A percentile compares a stretch with the other conserved stretches of the same genome.
Evolutionary conservation across 768 basidiomycete genomes (phyloP).

Genomic region (Mycena maculata): DNA sequence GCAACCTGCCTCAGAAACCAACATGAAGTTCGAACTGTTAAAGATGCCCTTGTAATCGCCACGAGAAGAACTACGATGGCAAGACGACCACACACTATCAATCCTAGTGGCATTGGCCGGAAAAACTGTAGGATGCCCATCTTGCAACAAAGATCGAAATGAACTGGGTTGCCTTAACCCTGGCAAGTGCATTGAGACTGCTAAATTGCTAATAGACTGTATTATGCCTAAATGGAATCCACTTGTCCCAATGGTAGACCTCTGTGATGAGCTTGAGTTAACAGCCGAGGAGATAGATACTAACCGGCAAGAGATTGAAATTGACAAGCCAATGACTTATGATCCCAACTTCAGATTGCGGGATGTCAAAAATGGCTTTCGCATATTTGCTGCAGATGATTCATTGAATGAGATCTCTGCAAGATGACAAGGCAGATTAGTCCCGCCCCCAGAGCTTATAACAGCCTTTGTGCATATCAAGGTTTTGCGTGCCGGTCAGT

Average conservation of each 20-base stretch:
- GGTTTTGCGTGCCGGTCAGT: background rate
- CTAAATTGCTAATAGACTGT: background rate
- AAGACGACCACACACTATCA: slow-evolving; percentile 1
- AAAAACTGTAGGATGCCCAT: slow-evolving; percentile 17
- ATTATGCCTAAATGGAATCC: slow-evolving; percentile 15
- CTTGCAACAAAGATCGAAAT: slow-evolving; percentile 4
- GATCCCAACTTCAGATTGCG: background rate
- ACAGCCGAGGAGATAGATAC: background rate
- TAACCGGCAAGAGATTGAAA: background rate
- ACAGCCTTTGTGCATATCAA: slow-evolving; percentile 1
- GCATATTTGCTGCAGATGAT: background rate
- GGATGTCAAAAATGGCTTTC: background rate
- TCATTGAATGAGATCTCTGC: slow-evolving; percentile 3
- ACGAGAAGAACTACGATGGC: background rate
- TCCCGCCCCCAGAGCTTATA: background rate
- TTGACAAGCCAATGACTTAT: slow-evolving; percentile 4
- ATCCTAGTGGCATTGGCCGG: slow-evolving; percentile 9
- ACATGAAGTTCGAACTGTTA: background rate
- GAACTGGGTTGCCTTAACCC: slow-evolving; percentile 1
- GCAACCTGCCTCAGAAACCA: slow-evolving; percentile 1
- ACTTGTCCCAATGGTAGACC: background rate
- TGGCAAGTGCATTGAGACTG: slow-evolving; percentile 12
- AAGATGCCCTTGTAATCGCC: background rate
- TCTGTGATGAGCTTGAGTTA: background rate
- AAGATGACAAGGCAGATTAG: background rate